A percentile compares a stretch with the other conserved stretches of the same genome.
phyloP scores from a whole-genome alignment of 2,329 filamentous ascomycete species.

The Fusarium brevicatenulatum region DNA sequence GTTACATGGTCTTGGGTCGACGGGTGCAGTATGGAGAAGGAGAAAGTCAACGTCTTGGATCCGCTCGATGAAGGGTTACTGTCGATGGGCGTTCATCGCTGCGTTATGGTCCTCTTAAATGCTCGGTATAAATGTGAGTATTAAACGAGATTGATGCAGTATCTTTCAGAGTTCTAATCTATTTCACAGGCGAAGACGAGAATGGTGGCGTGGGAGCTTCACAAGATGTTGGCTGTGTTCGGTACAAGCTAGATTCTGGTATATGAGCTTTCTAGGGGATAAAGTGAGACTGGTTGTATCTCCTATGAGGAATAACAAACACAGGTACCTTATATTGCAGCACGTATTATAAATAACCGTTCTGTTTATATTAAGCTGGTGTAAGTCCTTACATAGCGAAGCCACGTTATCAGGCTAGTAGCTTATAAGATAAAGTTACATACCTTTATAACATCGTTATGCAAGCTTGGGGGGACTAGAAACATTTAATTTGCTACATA shows the following conservation, averaged over 20 bases:
- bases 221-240: neutral
- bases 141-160: neutral
- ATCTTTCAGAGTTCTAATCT: neutral
- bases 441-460: too few relatives aligned
- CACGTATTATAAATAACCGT: neutral
- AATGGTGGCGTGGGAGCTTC: neutral
- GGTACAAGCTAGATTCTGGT: neutral
- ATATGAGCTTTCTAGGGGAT: neutral
- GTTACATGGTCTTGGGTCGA: neutral
- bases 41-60: fast-evolving
- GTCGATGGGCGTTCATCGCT: neutral
- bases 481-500: too few relatives aligned
- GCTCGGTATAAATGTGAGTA: neutral
- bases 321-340: too few relatives aligned
- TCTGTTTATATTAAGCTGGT: neutral
- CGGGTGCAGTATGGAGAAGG: neutral
- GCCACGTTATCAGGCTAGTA: too few relatives aligned
- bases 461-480: too few relatives aligned
- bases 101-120: neutral
- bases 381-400: too few relatives aligned
- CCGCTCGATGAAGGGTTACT: neutral
- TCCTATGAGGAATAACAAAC: neutral
- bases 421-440: too few relatives aligned
- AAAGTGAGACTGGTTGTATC: too few relatives aligned
- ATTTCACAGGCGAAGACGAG: neutral